Conservation (phyloP, 306 rosid species). For the Lathyrus tuberosus region DNA sequence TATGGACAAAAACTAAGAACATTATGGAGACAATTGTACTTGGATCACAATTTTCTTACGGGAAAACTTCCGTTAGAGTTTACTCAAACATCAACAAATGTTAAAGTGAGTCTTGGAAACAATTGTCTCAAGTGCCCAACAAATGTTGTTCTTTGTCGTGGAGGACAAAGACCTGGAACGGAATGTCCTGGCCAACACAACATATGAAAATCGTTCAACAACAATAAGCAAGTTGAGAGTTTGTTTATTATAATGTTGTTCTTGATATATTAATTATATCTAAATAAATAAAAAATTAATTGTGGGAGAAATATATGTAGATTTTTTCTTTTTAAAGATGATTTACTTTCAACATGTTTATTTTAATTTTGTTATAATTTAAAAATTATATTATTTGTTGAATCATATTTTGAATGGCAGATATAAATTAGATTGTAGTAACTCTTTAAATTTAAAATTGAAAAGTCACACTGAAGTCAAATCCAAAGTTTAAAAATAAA, state of each 20-base stretch:
- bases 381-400: too few relatives aligned
- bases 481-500: too few relatives aligned
- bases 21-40: conserved; percentile 42
- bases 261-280: neutral
- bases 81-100: neutral
- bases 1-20: conserved; percentile 41
- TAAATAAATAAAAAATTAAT: conserved; percentile 8
- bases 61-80: conserved; percentile 49
- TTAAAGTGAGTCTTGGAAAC: conserved; percentile 47
- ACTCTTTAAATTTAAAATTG: too few relatives aligned
- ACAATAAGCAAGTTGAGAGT: neutral
- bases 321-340: neutral
- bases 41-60: conserved; percentile 49
- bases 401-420: too few relatives aligned
- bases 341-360: too few relatives aligned
- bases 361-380: too few relatives aligned
- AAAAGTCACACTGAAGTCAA: too few relatives aligned
- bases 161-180: conserved; percentile 46
- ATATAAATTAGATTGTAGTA: too few relatives aligned
- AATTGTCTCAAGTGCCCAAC: conserved; percentile 57
- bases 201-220: neutral
- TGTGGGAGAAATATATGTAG: neutral
- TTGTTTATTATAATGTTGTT: neutral
- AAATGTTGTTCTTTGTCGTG: conserved; percentile 33
- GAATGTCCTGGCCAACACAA: conserved; percentile 42